These are phyloP conservation scores for Chrysosporium queenslandicum DNA, from an alignment of 2,329 filamentous ascomycete species.

Conservation along the genomic window DNA sequence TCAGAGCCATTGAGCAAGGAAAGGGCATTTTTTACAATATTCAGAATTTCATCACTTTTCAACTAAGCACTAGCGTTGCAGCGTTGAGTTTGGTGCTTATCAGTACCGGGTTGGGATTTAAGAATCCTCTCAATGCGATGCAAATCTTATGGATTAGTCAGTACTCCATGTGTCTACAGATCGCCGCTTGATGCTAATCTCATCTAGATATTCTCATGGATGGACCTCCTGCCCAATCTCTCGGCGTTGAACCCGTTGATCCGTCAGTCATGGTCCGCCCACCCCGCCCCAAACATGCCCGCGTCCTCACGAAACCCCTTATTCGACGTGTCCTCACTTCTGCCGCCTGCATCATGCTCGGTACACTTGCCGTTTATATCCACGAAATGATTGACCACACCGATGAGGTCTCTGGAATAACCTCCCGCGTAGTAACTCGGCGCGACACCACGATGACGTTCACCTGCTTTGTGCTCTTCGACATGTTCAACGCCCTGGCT, in stretches of 20 bases:
- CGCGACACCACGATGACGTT: constrained; percentile 99
- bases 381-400: constrained; percentile 77
- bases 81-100: constrained; percentile 83
- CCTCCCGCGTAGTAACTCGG: constrained; percentile 61
- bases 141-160: constrained; percentile 99
- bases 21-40: constrained; percentile 99
- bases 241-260: constrained; percentile 91
- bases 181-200: constrained; percentile 21
- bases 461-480: constrained; percentile 95
- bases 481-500: constrained; percentile 97
- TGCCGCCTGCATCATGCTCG: constrained; percentile 79
- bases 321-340: constrained; percentile 79
- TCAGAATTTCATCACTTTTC: constrained; percentile 97
- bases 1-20: constrained; percentile 93
- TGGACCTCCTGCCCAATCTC: constrained; percentile 89
- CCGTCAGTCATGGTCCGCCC: constrained; percentile 87
- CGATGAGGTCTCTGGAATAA: constrained; percentile 33
- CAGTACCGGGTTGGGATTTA: constrained; percentile 85
- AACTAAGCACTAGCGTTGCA: constrained; percentile 92
- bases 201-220: constrained; percentile 94
- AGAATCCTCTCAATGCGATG: constrained; percentile 96
- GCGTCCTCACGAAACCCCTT: constrained; percentile 76
- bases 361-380: constrained; percentile 83
- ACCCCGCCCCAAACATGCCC: constrained; percentile 73
- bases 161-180: constrained; percentile 30